Percentiles rank a stretch among this genome's conserved stretches.
Conservation (phyloP, 148 eudicot species). For the Drosera capensis region DNA sequence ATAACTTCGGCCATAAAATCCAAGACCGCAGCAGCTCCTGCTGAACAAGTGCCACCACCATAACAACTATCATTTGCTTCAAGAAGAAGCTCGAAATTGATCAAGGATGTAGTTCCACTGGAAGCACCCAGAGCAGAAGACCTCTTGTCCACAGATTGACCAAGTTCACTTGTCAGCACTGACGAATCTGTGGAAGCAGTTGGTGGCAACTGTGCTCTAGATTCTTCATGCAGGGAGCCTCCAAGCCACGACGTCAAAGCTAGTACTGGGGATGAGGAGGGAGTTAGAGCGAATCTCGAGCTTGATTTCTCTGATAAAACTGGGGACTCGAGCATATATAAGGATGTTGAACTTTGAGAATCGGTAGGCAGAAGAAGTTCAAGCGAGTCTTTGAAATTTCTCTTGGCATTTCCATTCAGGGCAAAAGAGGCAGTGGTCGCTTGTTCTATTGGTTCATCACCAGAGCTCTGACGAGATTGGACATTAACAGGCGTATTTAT, state of each 20-base stretch:
- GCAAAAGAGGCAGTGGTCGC: constrained; percentile 20
- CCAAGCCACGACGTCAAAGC: constrained; percentile 66
- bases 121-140: constrained; percentile 30
- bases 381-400: constrained; percentile 24
- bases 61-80: constrained; percentile 85
- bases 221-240: constrained; percentile 22
- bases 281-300: constrained; percentile 24
- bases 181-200: constrained; percentile 50
- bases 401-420: constrained; percentile 25
- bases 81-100: constrained; percentile 53
- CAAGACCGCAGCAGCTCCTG: constrained; percentile 83
- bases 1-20: constrained; percentile 90
- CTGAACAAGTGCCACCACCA: constrained; percentile 92
- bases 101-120: constrained; percentile 27
- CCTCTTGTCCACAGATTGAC: constrained; percentile 41
- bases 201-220: constrained; percentile 23
- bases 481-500: constrained; percentile 23
- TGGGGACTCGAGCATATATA: constrained; percentile 52
- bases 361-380: constrained; percentile 29
- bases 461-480: constrained; percentile 20
- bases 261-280: constrained; percentile 41
- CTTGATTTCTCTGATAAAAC: constrained; percentile 61
- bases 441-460: constrained; percentile 29
- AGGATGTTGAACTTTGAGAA: constrained; percentile 61
- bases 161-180: constrained; percentile 36